Evolutionary conservation across 495 filamentous ascomycete species (phyloP).

Genomic region (Saxophila tyrrhenica): DNA sequence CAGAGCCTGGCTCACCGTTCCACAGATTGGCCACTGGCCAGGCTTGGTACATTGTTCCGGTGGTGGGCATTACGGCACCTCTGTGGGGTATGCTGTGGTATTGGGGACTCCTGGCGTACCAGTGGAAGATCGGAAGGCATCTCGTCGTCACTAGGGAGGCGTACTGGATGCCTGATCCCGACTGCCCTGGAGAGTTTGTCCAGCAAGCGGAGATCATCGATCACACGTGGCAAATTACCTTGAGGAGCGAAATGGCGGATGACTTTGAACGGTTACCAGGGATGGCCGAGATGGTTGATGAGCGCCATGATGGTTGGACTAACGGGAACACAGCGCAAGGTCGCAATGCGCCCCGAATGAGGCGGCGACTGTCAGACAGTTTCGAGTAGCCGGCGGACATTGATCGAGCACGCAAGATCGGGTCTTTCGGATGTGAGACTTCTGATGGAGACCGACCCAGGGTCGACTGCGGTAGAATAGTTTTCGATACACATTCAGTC

Average conservation of each 20-base stretch:
- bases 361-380: constrained; percentile 1
- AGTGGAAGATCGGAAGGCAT: constrained; percentile 7
- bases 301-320: background rate
- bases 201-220: constrained; percentile 19
- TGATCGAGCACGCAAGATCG: no score
- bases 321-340: background rate
- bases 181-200: constrained; percentile 10
- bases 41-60: constrained; percentile 25
- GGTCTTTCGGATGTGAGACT: no score
- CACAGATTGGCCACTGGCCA: constrained; percentile 7
- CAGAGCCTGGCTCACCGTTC: background rate
- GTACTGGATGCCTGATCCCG: constrained; percentile 13
- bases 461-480: no score
- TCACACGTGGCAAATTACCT: constrained; percentile 14
- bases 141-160: constrained; percentile 14
- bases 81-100: constrained; percentile 12
- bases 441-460: no score
- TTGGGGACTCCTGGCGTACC: constrained; percentile 4
- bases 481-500: no score
- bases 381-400: background rate
- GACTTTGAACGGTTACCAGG: background rate
- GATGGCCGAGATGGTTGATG: background rate
- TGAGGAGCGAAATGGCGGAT: background rate
- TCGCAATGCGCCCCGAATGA: background rate
- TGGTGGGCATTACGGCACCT: constrained; percentile 9